Base-by-base conservation (phyloP, 1,284 basidiomycete genomes). In the Spongispora temasekensis region DNA sequence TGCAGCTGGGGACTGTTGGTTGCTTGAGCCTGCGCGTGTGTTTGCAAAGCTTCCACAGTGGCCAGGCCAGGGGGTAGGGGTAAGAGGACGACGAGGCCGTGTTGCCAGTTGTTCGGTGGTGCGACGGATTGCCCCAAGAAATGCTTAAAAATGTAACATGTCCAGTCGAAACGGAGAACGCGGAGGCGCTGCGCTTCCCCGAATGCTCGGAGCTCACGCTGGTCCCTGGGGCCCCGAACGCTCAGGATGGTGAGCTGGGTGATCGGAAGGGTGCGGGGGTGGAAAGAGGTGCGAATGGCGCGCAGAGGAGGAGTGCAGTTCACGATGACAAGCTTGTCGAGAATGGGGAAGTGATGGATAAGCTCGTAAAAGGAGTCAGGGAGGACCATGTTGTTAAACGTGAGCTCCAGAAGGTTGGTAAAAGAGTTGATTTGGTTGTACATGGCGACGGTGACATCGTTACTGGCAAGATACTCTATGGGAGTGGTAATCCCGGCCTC, bases 101-200 rank as follows among this genome's bases (percentile, higher is more conserved):
- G 67, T 2, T 28, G 19, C 68, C 63, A 68, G 23, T 37, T 40
- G 35, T 23, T 34, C 8, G 21, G 32, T 12, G 34, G 50, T 0
- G 67, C 42, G 19, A 15, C 7, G 31, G 55, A 58, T 0, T n/a
- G 4, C 17, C 65, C 59, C 7, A 46, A 57, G 55, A 73, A 77
- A 30, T 77, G 68, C 27, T 67, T 68, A 65, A 78, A 76, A 19
- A 79, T 71, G 60, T 76, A 76, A 25, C 78, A 78, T 2, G 76
- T 76, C 53, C 68, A 70, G 61, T 79, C 78, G 61, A 79, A 71
- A 54, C 71, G 73, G 25, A 79, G 67, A 27, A 70, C 67, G 42
- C 72, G 73, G n/a, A 79, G 73, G 7, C 65, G 68, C 25, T 67
- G 67, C 2, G 68, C 78, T 40, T 67, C 68, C n/a, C 68, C 74